A percentile compares a stretch with the other conserved stretches of the same genome.
Evolutionary conservation across 192 early-diverging fungal species (phyloP).

Genomic region (Cladochytrium replicatum): DNA sequence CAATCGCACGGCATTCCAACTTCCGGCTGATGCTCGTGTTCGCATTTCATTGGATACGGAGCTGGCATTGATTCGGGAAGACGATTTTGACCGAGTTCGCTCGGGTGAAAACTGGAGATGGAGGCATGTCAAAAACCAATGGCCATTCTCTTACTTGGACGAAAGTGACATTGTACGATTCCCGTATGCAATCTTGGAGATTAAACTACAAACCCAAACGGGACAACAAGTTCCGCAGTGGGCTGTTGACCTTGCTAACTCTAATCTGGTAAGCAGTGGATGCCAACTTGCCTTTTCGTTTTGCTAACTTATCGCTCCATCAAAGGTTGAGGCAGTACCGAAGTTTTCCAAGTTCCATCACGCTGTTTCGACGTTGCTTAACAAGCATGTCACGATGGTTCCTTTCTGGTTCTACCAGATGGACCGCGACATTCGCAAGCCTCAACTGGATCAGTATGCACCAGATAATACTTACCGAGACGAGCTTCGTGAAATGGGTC

Average conservation of each 20-base stretch:
- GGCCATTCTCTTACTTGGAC: constrained; percentile 61
- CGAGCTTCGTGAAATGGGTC: background rate
- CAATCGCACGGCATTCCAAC: constrained; percentile 91
- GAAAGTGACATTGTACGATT: constrained; percentile 71
- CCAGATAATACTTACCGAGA: background rate
- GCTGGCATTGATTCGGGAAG: constrained; percentile 82
- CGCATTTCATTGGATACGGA: constrained; percentile 88
- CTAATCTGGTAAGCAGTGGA: constrained; percentile 51
- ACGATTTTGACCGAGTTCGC: constrained; percentile 53
- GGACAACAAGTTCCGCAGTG: constrained; percentile 89
- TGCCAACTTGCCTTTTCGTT: background rate
- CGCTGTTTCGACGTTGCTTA: constrained; percentile 66
- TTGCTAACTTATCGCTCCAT: background rate
- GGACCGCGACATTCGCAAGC: constrained; percentile 82
- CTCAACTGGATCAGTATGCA: constrained; percentile 15
- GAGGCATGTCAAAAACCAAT: constrained; percentile 63
- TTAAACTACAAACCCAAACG: constrained; percentile 87
- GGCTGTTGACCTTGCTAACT: constrained; percentile 78
- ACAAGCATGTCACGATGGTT: constrained; percentile 59
- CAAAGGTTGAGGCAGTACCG: constrained; percentile 69
- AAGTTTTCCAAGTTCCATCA: constrained; percentile 97
- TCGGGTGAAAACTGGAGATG: constrained; percentile 71
- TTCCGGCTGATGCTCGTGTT: constrained; percentile 79
- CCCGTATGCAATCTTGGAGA: constrained; percentile 88
- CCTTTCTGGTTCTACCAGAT: constrained; percentile 93